Percentiles rank a stretch among this genome's conserved stretches.
These are phyloP conservation scores for Coemansia sp. DNA, from an alignment of 192 early-diverging fungal genomes.

Conservation along the genomic window DNA sequence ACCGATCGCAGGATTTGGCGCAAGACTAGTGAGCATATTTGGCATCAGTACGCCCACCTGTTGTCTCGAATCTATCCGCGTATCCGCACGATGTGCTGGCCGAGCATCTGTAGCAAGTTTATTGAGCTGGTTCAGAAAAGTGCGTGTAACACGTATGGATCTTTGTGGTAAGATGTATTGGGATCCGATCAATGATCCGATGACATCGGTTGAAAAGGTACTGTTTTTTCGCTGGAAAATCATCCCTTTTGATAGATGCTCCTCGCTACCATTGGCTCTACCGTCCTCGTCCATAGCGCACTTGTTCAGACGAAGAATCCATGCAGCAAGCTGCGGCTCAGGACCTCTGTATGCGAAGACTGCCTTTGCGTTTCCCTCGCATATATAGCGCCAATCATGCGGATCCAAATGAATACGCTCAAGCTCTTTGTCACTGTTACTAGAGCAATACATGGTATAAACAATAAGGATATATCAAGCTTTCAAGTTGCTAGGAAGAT, in stretches of 20 bases:
- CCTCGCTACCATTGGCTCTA: conserved; percentile 21
- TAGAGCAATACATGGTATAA: conserved; percentile 1
- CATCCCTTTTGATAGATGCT: conserved; percentile 2
- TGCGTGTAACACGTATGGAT: conserved; percentile 5
- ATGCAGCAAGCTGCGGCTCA: conserved; percentile 23
- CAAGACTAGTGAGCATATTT: conserved; percentile 45
- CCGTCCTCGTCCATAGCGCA: background rate
- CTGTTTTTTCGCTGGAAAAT: background rate
- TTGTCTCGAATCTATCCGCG: conserved; percentile 52
- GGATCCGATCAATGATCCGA: conserved; percentile 50
- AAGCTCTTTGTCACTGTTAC: background rate
- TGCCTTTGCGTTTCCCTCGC: conserved; percentile 75
- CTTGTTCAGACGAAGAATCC: conserved; percentile 39
- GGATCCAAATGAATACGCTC: conserved; percentile 1
- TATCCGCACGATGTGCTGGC: conserved; percentile 46
- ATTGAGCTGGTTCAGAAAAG: conserved; percentile 49
- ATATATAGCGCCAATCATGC: conserved; percentile 63
- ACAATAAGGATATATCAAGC: background rate
- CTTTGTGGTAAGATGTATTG: conserved; percentile 52
- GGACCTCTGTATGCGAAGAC: conserved; percentile 59
- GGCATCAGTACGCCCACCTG: conserved; percentile 44
- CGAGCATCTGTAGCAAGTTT: conserved; percentile 27
- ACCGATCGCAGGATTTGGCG: background rate
- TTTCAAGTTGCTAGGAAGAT: background rate
- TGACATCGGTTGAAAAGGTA: conserved; percentile 39